Evolutionary conservation across 176 grass and related monocot species (phyloP).

Genomic region (Phyllostachys edulis): DNA sequence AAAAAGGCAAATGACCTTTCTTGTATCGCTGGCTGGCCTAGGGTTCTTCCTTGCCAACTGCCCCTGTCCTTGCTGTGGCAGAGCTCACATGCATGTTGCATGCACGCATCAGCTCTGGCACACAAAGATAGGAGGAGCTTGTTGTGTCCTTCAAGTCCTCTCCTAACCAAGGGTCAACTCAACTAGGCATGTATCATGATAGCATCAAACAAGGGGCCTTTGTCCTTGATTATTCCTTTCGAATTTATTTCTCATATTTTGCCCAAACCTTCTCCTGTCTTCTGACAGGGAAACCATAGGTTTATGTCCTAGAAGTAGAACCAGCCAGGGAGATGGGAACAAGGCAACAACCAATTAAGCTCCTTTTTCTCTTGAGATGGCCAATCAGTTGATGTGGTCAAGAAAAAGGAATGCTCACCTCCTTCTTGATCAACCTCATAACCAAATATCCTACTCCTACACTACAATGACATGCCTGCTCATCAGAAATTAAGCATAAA

Average conservation of each 20-base stretch:
- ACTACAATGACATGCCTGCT: background rate
- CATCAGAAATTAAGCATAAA: background rate
- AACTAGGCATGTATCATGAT: background rate
- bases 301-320: background rate
- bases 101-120: background rate
- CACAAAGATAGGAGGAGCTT: background rate
- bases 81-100: conserved; percentile 38
- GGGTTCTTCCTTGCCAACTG: background rate
- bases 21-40: background rate
- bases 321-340: background rate
- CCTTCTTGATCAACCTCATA: background rate
- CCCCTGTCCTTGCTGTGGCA: conserved; percentile 18
- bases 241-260: background rate
- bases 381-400: background rate
- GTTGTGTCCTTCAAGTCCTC: background rate
- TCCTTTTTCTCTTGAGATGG: background rate
- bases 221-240: background rate
- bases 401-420: background rate
- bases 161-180: background rate
- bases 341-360: background rate
- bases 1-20: background rate
- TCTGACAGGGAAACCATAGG: background rate
- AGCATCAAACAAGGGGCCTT: background rate
- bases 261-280: background rate
- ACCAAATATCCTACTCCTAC: background rate